Base-by-base conservation (phyloP, 129 eudicot species). In the Artemisia tridentata region DNA sequence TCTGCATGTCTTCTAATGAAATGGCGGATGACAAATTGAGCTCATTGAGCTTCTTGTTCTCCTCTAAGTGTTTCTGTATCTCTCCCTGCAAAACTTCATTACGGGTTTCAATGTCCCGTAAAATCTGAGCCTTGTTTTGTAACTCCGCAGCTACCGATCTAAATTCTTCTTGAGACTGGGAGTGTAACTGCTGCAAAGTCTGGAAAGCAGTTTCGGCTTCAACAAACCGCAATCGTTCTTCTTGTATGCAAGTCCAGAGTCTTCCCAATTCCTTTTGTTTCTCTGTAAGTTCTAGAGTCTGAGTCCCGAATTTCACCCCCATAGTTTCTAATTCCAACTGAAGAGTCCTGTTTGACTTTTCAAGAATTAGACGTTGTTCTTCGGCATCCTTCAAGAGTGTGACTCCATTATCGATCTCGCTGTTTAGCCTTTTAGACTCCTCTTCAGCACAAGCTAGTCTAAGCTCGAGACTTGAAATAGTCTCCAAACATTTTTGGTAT, bases 191-290 rank as follows among this genome's bases (percentile, higher is more conserved):
- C 79, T 89, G 99, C 69, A 93, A 69, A 19, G 97, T 82, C 25
- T 85, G 88, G 56, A 89, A 93, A 68, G 91, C 90, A 5, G 95
- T 87, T 80, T 93, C 99, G 34, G 99, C 96, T 76, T 93, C 99
- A 23, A 85, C 80, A 78, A 85, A 93, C n/a, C 96, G 92, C 66
- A 89, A 34, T 0, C 96, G 79, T 71, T 93, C 99, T 77, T 93
- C 99, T 80, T 93, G 99, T 52, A 93, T 71, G 64, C 85, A 85
- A 66, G 87, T 72, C 99, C 97, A 85, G 16, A 93, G 84, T 70
- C 91, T 87, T 75, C 99, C 99, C 59, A 89, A 67, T 76, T 93
- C 97, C 78, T 85, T 89, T 68, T 93, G 96, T 75, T 89, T 93
- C 72, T 93, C 97, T 0, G 84, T 85, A 23, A 93, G 72, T 75